Evolutionary conservation across 371 early-diverging fungal genomes (phyloP).

Genomic region (Mucor saturninus): DNA sequence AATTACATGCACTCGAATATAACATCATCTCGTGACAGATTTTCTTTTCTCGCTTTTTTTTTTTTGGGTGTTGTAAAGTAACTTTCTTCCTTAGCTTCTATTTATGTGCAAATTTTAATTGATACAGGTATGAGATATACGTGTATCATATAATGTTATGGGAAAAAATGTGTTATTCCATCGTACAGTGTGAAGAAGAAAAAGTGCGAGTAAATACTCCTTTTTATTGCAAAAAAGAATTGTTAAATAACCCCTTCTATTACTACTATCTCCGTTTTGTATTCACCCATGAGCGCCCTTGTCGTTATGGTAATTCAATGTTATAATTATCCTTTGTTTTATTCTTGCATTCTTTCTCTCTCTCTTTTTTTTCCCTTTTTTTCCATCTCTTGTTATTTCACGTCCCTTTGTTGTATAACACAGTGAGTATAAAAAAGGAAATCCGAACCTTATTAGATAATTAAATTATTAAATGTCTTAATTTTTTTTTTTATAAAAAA

Average conservation of each 20-base stretch:
- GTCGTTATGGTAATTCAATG: slow-evolving; percentile 6
- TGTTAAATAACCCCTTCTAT: not conserved
- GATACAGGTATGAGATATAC: too few species aligned
- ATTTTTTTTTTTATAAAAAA: not conserved
- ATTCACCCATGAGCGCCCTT: slow-evolving; percentile 6
- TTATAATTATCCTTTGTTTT: slow-evolving; percentile 1
- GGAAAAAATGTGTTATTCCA: not conserved
- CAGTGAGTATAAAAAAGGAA: not conserved
- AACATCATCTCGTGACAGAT: slow-evolving; percentile 15
- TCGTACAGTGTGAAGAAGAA: not conserved
- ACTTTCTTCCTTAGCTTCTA: not conserved
- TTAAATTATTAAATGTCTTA: slow-evolving; percentile 9
- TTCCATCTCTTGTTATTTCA: not conserved
- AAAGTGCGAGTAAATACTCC: not conserved
- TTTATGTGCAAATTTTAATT: not conserved
- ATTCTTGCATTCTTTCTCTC: not conserved
- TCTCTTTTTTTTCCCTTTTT: slow-evolving; percentile 17
- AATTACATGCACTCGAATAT: not conserved
- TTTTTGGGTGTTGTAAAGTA: too few species aligned
- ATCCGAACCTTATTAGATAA: slow-evolving; percentile 5
- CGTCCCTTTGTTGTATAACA: slow-evolving; percentile 3
- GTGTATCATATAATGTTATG: too few species aligned
- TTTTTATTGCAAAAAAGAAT: not conserved
- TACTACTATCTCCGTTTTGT: slow-evolving; percentile 15
- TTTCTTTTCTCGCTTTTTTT: not conserved